Evolutionary conservation across 352 stramenopile genomes (phyloP), one percentile per base, ranked within the genome.

Genomic region (Pythium rhizo-oryzae): DNA sequence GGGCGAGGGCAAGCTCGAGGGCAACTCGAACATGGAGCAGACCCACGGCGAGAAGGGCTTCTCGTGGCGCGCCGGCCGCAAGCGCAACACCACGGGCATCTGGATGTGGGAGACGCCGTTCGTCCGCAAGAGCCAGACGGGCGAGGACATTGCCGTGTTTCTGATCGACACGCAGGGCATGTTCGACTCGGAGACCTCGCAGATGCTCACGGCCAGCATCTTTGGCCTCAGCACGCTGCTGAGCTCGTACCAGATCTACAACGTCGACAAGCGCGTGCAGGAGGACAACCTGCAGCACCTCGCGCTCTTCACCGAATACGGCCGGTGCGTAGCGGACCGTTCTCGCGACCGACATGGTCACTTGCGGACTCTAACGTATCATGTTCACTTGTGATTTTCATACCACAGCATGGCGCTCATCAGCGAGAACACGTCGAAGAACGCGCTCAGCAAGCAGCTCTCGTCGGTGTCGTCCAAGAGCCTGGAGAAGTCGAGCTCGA

Each of bases 271-370:
- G 78, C 81, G 96, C 56, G 98, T 99, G 56, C 96, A 99, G 70
- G 98, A 99, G 80, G 98, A 99, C 79, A 98, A 99, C 77, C 78
- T 99, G 67, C 97, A 99, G 87, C 97, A 99, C 73, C 78, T 99
- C 41, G 97, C 97, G 19, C 82, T 99, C n/a, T 99, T 99, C 79
- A 98, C 92, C 23, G 98, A 99, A 90, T 99, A 99, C 76, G 97
- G 96, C 50, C 80, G 96, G 74, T 97, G 87, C 55, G 90, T n/a
- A n/a, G n/a, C n/a, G n/a, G n/a, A n/a, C n/a, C n/a, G n/a, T n/a
- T n/a, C n/a, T n/a, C n/a, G n/a, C n/a, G n/a, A n/a, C n/a, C n/a
- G n/a, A n/a, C n/a, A n/a, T n/a, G n/a, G n/a, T 46, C 8, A 28
- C 25, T 24, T 35, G 47, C 39, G 46, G 6, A 12, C 8, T 50